Conservation (phyloP, 768 basidiomycete genomes). For the Auricularia auricula-judae region DNA sequence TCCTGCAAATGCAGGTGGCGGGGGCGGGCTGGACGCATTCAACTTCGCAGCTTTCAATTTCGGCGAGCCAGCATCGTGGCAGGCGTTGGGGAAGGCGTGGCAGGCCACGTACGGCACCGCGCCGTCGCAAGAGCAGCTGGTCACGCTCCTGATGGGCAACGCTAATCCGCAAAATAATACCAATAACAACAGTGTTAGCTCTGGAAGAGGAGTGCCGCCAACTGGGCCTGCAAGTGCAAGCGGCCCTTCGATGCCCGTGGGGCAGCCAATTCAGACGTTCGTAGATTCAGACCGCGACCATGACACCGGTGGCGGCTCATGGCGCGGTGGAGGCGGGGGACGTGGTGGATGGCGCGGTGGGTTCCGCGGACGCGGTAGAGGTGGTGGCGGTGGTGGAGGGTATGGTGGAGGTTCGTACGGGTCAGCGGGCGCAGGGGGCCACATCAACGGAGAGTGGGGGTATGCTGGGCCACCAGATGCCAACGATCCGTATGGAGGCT, state of each 20-base stretch:
- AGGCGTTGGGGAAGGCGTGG: conserved; percentile 73
- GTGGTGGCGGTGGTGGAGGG: conserved; percentile 18
- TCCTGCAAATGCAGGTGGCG: not conserved
- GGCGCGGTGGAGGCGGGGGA: conserved; percentile 24
- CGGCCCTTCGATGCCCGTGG: conserved; percentile 2
- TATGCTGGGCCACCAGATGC: not conserved
- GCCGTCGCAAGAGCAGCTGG: conserved; percentile 66
- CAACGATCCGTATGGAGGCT: conserved; percentile 17
- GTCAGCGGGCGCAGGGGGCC: conserved; percentile 15
- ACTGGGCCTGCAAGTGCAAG: not conserved
- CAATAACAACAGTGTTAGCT: not conserved
- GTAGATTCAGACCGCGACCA: conserved; percentile 5
- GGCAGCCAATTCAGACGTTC: conserved; percentile 8
- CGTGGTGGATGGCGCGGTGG: conserved; percentile 23
- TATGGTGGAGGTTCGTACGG: conserved; percentile 22
- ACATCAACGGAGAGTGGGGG: not conserved
- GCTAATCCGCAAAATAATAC: not conserved
- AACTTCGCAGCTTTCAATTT: conserved; percentile 64
- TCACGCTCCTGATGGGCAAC: conserved; percentile 44
- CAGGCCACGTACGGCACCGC: conserved; percentile 50
- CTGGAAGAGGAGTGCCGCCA: conserved; percentile 1
- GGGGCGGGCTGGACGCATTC: conserved; percentile 51
- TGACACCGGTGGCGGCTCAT: conserved; percentile 19
- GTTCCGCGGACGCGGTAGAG: conserved; percentile 36
- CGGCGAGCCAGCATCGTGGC: conserved; percentile 65